Evolutionary conservation across 345 rosid species (phyloP), one percentile per base, ranked within the genome.

Genomic region (Clarkia xantiana): DNA sequence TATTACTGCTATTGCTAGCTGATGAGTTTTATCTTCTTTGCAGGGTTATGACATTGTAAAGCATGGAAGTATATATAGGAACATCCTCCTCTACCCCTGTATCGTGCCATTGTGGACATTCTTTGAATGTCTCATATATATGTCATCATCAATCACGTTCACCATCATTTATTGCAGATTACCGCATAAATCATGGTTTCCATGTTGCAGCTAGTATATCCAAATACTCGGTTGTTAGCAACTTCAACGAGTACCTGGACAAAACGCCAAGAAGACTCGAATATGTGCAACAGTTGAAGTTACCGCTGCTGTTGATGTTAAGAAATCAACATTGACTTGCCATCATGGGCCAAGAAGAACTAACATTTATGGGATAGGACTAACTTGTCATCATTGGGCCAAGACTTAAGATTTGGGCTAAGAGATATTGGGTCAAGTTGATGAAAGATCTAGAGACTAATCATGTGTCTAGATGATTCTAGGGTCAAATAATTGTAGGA

Each of bases 281-380:
- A 54, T 61, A 38, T 54, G 60, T 61, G 84, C 82, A 14, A 51
- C 76, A 13, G 56, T 70, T 56, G 97, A 86, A 40, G 88, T 90
- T 52, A 86, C 88, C 25, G 45, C 60, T 67, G 97, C 94, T 20
- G 64, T 81, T 67, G 97, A n/a, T n/a, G n/a, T n/a, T n/a, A n/a
- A n/a, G n/a, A n/a, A n/a, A n/a, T n/a, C n/a, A n/a, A n/a, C n/a
- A n/a, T n/a, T n/a, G n/a, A n/a, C n/a, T n/a, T n/a, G n/a, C n/a
- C n/a, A n/a, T n/a, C n/a, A n/a, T n/a, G n/a, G n/a, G n/a, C n/a
- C n/a, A n/a, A n/a, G n/a, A n/a, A n/a, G n/a, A n/a, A n/a, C n/a
- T n/a, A n/a, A n/a, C n/a, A n/a, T n/a, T n/a, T n/a, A n/a, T n/a
- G n/a, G n/a, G n/a, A n/a, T n/a, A n/a, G n/a, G n/a, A n/a, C n/a